A percentile compares a stretch with the other conserved stretches of the same genome.
These are phyloP conservation scores for Wickerhamomyces pijperi DNA, from an alignment of 805 yeast genomes.

Conservation along the genomic window DNA sequence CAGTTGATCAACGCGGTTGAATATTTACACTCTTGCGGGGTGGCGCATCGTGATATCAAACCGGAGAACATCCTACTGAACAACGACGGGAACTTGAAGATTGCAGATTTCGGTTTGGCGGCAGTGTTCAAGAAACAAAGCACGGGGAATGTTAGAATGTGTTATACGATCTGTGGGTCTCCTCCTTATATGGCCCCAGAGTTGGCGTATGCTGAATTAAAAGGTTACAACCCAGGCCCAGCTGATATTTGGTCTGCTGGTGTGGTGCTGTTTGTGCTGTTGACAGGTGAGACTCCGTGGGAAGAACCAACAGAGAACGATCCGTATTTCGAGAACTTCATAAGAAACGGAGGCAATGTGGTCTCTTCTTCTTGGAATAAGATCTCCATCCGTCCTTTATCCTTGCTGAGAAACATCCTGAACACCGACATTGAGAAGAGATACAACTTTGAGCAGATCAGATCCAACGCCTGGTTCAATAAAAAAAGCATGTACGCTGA, in stretches of 20 bases:
- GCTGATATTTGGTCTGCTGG: slow-evolving; percentile 69
- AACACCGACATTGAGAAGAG: slow-evolving; percentile 37
- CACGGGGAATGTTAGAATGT: slow-evolving; percentile 32
- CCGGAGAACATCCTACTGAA: slow-evolving; percentile 63
- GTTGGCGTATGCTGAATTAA: slow-evolving; percentile 24
- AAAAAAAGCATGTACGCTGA: slow-evolving; percentile 31
- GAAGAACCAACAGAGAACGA: slow-evolving; percentile 48
- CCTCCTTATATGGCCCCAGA: slow-evolving; percentile 80
- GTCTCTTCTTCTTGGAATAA: slow-evolving; percentile 43
- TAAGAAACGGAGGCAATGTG: slow-evolving; percentile 34
- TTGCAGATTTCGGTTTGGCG: slow-evolving; percentile 75
- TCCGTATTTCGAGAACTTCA: slow-evolving; percentile 30
- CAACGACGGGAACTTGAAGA: slow-evolving; percentile 49
- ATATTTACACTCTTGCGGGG: slow-evolving; percentile 51
- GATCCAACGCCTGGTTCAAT: slow-evolving; percentile 46
- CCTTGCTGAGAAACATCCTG: slow-evolving; percentile 41
- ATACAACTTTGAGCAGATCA: slow-evolving; percentile 27
- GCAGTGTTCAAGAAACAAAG: slow-evolving; percentile 38
- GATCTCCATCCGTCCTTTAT: slow-evolving; percentile 35
- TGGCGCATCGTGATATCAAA: slow-evolving; percentile 58
- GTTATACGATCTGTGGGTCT: slow-evolving; percentile 53
- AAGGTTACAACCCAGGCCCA: slow-evolving; percentile 42
- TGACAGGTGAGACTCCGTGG: slow-evolving; percentile 67
- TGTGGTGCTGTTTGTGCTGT: slow-evolving; percentile 45
- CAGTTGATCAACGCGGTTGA: slow-evolving; percentile 53